Evolutionary conservation across 441 rosid species (phyloP), one percentile per base, ranked within the genome.

Genomic region (Capsella rubella): DNA sequence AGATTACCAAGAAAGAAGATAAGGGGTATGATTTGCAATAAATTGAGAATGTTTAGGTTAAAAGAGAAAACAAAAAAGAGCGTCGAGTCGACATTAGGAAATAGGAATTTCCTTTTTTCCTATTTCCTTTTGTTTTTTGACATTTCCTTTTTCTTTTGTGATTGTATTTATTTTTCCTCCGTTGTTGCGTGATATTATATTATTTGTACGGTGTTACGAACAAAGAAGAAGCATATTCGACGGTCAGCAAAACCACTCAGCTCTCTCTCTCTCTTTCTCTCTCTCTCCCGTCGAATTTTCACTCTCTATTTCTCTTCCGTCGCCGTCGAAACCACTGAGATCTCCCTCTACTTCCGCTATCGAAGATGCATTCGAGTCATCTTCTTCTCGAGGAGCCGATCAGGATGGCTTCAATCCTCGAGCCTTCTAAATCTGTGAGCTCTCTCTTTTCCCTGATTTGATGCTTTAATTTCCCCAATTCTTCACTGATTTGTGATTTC

Each of bases 351-450:
- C 62, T 47, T 6, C 6, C 56, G 0, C 31, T 15, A 12, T 13
- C 68, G 25, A 91, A 82, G 74, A 95, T 92, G 98, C 98, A 90
- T 78, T 88, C 99, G 1, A 84, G 84, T 69, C 95, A 94, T 83
- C 79, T 91, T 78, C 96, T 91, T 73, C 92, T 90, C 28, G 97
- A 91, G 77, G 98, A 94, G 88, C 98, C 98, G 3, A 94, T 94
- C 71, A 82, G 98, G 90, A 94, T 94, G 98, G 96, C 93, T 80
- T 90, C 97, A 64, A 90, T 94, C 67, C 93, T 91, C 59, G 95
- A 94, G 82, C 95, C 98, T 8, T 90, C 98, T 40, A 94, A 90
- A 79, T 57, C 93, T 13, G 97, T 94, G 59, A 88, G 90, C 82
- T 51, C 40, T 59, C 29, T 52, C 59, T 45, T n/a, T 43, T 35